Conservation (phyloP, 2,329 filamentous ascomycete genomes). For the Ilyonectria destructans region DNA sequence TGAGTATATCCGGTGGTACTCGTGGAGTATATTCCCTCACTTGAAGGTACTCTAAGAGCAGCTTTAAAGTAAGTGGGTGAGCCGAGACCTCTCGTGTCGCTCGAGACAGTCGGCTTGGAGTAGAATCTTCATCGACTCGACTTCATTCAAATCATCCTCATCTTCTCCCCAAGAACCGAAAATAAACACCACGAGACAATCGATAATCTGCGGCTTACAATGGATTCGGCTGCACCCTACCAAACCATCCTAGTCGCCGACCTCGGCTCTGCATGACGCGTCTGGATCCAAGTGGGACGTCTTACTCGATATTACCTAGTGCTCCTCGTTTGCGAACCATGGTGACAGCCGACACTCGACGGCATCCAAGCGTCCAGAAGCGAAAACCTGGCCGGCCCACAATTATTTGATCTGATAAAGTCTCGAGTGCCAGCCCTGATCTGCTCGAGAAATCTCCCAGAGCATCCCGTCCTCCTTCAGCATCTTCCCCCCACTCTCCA, state of each 20-base stretch:
- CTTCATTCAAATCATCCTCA: neutral
- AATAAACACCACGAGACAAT: neutral
- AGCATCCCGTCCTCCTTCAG: conserved; percentile 13
- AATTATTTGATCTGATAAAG: conserved; percentile 46
- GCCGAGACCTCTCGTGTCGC: too few relatives aligned
- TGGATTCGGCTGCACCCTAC: neutral
- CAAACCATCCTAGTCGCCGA: neutral
- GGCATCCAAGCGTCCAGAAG: neutral
- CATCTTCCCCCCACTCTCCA: neutral
- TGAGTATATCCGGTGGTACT: too few relatives aligned
- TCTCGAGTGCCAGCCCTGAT: conserved; percentile 25
- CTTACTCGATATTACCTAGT: conserved; percentile 11
- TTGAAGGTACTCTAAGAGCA: too few relatives aligned
- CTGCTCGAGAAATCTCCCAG: conserved; percentile 16
- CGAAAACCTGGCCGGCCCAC: conserved; percentile 34
- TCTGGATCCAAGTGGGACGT: conserved; percentile 27
- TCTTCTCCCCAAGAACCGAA: neutral
- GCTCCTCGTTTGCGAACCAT: conserved; percentile 14
- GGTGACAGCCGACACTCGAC: neutral
- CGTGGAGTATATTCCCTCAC: too few relatives aligned
- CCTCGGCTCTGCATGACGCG: conserved; percentile 29
- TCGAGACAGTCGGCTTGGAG: too few relatives aligned
- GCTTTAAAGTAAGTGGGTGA: too few relatives aligned
- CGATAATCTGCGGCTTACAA: neutral
- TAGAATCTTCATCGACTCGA: neutral